A percentile compares a stretch with the other conserved stretches of the same genome.
Conservation (phyloP, 2,329 filamentous ascomycete species). For the Bipolaris bicolor region DNA sequence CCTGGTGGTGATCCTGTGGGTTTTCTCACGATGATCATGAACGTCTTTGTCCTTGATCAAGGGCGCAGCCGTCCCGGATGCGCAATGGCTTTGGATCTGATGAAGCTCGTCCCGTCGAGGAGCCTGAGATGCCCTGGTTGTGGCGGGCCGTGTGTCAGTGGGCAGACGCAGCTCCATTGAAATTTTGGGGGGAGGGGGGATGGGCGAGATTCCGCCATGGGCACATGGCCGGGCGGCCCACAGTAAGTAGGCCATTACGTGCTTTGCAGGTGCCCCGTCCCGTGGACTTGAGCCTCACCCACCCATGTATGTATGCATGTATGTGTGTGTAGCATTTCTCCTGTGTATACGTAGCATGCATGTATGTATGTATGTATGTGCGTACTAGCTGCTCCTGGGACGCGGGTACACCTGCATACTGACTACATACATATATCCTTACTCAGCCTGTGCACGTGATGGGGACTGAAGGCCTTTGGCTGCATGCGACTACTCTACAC, state of each 20-base stretch:
- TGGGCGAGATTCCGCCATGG: too few species aligned
- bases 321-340: too few species aligned
- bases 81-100: neutral
- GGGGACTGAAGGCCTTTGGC: neutral
- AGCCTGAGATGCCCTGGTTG: neutral
- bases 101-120: neutral
- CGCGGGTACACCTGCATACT: too few species aligned
- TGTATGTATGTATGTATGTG: too few species aligned
- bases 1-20: constrained; percentile 9
- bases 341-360: too few species aligned
- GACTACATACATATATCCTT: neutral
- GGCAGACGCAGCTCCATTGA: neutral
- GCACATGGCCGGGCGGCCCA: too few species aligned
- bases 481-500: too few species aligned
- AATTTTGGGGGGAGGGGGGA: neutral
- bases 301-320: too few species aligned
- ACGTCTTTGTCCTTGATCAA: neutral
- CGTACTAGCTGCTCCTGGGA: too few species aligned
- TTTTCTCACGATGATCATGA: constrained; percentile 5
- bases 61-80: neutral
- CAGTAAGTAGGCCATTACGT: too few species aligned
- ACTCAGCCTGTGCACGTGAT: neutral
- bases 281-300: too few species aligned
- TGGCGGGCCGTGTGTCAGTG: neutral
- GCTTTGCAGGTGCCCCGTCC: too few species aligned